Base-by-base conservation (phyloP, 1,139 yeast genomes). In the Taphrina wiesneri region DNA sequence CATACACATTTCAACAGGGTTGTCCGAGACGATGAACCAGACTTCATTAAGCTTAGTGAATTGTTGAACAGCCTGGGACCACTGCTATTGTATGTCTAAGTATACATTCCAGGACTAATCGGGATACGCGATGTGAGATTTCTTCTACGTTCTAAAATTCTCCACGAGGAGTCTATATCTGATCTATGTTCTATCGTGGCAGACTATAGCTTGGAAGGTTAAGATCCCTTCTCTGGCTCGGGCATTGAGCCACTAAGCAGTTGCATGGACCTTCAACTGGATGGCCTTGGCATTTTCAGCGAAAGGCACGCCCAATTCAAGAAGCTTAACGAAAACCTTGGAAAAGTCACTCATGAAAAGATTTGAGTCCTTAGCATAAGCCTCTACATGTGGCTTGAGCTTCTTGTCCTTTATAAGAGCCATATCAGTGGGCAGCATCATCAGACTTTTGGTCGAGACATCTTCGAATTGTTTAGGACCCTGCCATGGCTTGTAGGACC, bases 401-500 rank as follows among this genome's bases (percentile, higher is more conserved):
- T 74, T 74, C 15, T 80, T 74, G 74, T 86, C 88, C 64, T 77
- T 72, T 62, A 83, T 75, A 63, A 86, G 77, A 49, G 83, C 81
- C 80, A 83, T 79, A 73, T 86, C 90, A 2, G 88, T 81, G 28
- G 87, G 87, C 62, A 86, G 78, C 88, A 85, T 85, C 87, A 86
- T 86, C 73, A 86, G 78, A 17, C 73, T 70, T 72, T 77, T 78
- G 70, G 88, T 82, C 71, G 83, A 87, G 71, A 83, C 85, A 74
- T 88, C 92, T 75, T 88, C 85, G 75, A 84, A 89, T 78, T 90
- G 96, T 78, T 17, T 77, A 75, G 68, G 77, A 72, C 72, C 68
- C 23, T 63, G 41, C 68, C 68, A 66, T 15, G 76, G 77, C 87
- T 83, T 86, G 69, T 84, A 79, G 70, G 85, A 83, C 98, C 98